A percentile compares a stretch with the other conserved stretches of the same genome.
Evolutionary conservation across 2,329 filamentous ascomycete genomes (phyloP).

Genomic region (Diaporthe capsici): DNA sequence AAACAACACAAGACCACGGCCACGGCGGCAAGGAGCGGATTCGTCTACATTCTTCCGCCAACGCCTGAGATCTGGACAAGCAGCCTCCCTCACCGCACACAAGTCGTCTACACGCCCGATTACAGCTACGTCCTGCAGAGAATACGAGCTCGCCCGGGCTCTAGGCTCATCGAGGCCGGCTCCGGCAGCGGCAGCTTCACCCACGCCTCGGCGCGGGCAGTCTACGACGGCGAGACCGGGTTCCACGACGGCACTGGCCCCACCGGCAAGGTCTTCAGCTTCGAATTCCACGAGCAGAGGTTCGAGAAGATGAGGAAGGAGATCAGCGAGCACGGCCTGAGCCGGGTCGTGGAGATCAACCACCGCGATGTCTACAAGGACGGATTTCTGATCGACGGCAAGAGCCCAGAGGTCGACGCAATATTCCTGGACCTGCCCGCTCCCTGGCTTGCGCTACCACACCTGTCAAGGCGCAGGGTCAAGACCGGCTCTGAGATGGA

Average conservation of each 20-base stretch:
- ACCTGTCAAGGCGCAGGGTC: conserved; percentile 73
- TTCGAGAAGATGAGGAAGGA: conserved; percentile 79
- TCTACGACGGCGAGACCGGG: conserved; percentile 73
- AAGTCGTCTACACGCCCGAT: conserved; percentile 89
- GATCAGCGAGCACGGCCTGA: conserved; percentile 76
- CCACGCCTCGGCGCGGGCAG: conserved; percentile 81
- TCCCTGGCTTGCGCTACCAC: conserved; percentile 83
- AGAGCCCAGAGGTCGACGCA: conserved; percentile 75
- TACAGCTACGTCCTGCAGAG: conserved; percentile 88
- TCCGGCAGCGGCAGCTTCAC: conserved; percentile 88
- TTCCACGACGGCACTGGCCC: conserved; percentile 63
- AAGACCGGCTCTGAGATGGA: conserved; percentile 45
- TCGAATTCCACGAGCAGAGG: conserved; percentile 83
- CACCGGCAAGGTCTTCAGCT: conserved; percentile 83
- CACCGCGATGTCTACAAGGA: conserved; percentile 85
- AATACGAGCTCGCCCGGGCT: conserved; percentile 80
- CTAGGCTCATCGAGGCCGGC: conserved; percentile 83
- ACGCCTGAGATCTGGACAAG: conserved; percentile 88
- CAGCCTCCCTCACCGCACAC: conserved; percentile 84
- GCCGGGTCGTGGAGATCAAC: conserved; percentile 77
- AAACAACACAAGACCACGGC: conserved; percentile 33
- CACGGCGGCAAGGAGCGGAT: conserved; percentile 72
- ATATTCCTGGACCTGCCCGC: conserved; percentile 87
- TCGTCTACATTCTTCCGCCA: conserved; percentile 83
- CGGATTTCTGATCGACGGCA: conserved; percentile 75